Base-by-base conservation (phyloP, 306 rosid genomes). In the Medicago truncatula region DNA sequence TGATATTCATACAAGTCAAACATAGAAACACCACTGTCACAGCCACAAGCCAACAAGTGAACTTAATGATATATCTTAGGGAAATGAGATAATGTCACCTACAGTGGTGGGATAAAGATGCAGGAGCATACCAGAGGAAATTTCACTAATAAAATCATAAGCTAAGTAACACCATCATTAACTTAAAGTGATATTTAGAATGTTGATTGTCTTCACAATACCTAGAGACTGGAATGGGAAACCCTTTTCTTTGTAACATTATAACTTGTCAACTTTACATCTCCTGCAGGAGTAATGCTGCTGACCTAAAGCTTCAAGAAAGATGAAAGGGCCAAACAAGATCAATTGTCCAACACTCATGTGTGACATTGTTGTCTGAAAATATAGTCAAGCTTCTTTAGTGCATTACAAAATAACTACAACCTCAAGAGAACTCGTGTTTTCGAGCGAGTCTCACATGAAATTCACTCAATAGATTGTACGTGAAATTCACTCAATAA, bases 341-440 rank as follows among this genome's bases (percentile, higher is more conserved):
- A 70, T 79, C 52, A 38, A 25, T 70, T 17, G 54, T 70, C 28
- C 3, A 18, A n/a, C 62, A 43, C 74, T 78, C 64, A n/a, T n/a
- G 31, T 7, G 50, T 36, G 66, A 70, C 62, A 49, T 70, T 75
- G 23, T 14, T 7, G 21, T 79, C 79, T 36, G 13, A 71, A 64
- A 46, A 28, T 25, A 40, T 4, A 50, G 21, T 64, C 78, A 49
- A 25, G 81, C 72, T 79, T 73, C 76, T n/a, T 15, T 59, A 75
- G 18, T 44, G 38, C 78, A 80, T 56, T 67, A 64, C 57, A 69
- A 78, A 63, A 70, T 34, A 75, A 70, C 18, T 20, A 44, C 57
- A 68, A 38, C 49, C 67, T 49, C 1, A 8, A 67, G 10, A 43
- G 56, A 18, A 18, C 38, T 34, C 50, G 0, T 1, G 28, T 40